phyloP scores from a whole-genome alignment of 1,139 yeast genomes.

The Taphrina pruni region DNA sequence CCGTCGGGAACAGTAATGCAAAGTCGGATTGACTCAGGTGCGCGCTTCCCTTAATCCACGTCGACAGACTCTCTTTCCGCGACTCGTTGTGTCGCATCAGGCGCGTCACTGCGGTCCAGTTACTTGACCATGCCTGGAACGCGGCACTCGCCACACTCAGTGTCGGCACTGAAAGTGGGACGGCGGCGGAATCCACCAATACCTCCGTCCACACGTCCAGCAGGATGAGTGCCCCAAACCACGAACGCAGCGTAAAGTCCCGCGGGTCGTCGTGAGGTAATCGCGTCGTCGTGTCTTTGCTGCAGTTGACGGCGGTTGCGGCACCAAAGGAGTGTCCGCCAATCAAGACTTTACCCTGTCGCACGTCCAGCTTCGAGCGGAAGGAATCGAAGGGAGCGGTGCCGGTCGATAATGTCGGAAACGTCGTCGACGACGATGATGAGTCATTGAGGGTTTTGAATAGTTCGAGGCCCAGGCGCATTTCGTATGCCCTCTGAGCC shows the following conservation, averaged over 20 bases:
- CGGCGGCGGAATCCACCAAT: constrained; percentile 41
- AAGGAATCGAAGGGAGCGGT: not conserved
- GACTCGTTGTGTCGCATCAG: constrained; percentile 26
- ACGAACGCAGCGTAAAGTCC: constrained; percentile 12
- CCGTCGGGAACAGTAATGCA: constrained; percentile 45
- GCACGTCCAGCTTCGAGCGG: not conserved
- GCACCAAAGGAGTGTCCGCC: constrained; percentile 48
- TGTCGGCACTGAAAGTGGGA: constrained; percentile 44
- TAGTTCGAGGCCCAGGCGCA: constrained; percentile 43
- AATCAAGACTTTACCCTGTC: constrained; percentile 40
- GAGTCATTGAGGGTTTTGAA: constrained; percentile 32
- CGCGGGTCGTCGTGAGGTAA: constrained; percentile 9
- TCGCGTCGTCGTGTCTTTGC: constrained; percentile 37
- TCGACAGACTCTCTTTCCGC: constrained; percentile 19
- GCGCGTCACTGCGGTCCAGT: constrained; percentile 43
- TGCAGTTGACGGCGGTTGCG: constrained; percentile 45
- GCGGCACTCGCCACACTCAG: constrained; percentile 45
- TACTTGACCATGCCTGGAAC: constrained; percentile 45
- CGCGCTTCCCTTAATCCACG: constrained; percentile 49
- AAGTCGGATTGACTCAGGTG: constrained; percentile 47
- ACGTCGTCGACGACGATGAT: not conserved
- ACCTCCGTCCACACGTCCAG: constrained; percentile 47
- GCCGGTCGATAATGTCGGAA: not conserved
- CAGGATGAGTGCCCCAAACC: constrained; percentile 40
- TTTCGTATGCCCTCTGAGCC: constrained; percentile 46